Base-by-base conservation (phyloP, 2,329 filamentous ascomycete genomes). In the Aspergillus flavus region DNA sequence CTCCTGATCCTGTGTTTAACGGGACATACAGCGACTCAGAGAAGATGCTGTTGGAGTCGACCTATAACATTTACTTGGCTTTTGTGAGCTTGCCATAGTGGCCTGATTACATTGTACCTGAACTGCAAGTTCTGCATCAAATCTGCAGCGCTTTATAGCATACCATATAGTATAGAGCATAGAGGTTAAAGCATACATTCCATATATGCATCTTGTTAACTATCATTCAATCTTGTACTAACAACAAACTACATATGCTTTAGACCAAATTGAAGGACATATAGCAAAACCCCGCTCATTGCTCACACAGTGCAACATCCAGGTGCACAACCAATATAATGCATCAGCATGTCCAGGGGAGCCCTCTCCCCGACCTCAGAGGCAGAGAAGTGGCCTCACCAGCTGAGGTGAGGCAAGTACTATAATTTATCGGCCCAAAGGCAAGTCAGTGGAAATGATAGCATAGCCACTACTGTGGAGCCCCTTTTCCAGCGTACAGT, bases 91-190 rank as follows among this genome's bases (percentile, higher is more conserved):
- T 50, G 7, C 12, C 46, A 28, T 50, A 50, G 26, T 50, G 6
- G 12, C 2, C 0, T 3, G 11, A 0, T n/a, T n/a, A 16, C 3
- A 11, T 48, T 19, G 6, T 1, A 6, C 5, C 0, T 6, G 12
- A 36, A 2, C 16, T 36, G 14, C 34, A 36, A 5, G 14, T 36
- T 16, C 14, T 0, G 2, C 14, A 36, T 36, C 12, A 16, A 36
- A 36, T 0, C 1, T 36, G 34, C 14, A 7, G 1, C 12, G 6
- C 14, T 6, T 36, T 1, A 16, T 36, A 16, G 6, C 14, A 36
- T 6, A 36, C 32, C 1, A 12, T 12, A 34, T 34, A 36, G 34
- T 16, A 16, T 36, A 36, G 34, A 36, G 5, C 7, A 36, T 34
- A 11, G 11, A 34, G 11, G 0, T 12, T 11, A 34, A 28, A 28